Evolutionary conservation across 345 rosid genomes (phyloP), one percentile per base, ranked within the genome.

Genomic region (Combretum micranthum): DNA sequence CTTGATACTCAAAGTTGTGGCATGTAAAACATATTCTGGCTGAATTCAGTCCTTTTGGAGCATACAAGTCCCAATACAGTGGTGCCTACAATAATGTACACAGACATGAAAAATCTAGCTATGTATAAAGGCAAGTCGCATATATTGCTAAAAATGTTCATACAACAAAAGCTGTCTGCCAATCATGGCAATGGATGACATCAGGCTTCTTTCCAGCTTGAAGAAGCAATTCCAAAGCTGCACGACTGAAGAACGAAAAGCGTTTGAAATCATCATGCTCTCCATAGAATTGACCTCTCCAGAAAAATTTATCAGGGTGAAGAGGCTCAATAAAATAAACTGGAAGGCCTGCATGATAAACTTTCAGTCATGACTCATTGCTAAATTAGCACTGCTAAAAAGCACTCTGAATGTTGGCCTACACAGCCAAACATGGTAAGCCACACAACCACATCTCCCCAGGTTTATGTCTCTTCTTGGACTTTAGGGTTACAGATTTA

Each of bases 141-240:
- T 52, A 23, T 37, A 60, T 25, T 48, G 58, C 39, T 32, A 5
- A 32, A 59, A 51, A 50, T 55, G 50, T 53, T 54, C 91, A 47
- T 86, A 92, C 97, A 61, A 93, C 86, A 75, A 93, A 93, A 64
- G 99, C 97, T 57, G 99, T 88, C 80, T 93, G 99, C 99, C 99
- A 93, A 71, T 93, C 99, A 64, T 93, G 99, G 72, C 97, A 93
- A 68, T 93, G 99, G 50, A 93, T 86, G 67, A 93, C 86, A 74
- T 93, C 97, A 1, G 99, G 99, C 71, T 74, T 85, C 75, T 93
- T 88, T 64, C 96, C 96, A 52, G 96, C 71, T 76, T 80, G 96
- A 67, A 81, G 83, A 69, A 93, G 87, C 75, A 88, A 74, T 79
- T 93, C 96, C 55, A 93, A 82, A 11, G 99, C 99, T 53, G 94